A percentile compares a stretch with the other conserved stretches of the same genome.
phyloP scores from a whole-genome alignment of 257 asterid genomes.

The Forsythia suspensa region DNA sequence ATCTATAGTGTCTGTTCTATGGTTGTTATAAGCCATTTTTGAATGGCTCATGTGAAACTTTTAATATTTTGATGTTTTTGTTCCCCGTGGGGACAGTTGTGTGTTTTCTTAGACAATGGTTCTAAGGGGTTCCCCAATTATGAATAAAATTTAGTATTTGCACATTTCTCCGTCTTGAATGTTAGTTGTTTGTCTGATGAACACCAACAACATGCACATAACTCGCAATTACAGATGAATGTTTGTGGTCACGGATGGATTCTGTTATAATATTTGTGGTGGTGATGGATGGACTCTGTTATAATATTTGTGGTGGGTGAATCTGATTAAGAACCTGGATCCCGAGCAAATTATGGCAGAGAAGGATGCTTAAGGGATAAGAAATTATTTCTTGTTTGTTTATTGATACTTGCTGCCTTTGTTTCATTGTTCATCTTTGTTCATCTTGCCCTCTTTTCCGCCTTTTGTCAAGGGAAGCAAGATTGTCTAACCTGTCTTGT shows the following conservation, averaged over 20 bases:
- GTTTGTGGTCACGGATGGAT: not conserved
- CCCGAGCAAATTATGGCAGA: too few species aligned
- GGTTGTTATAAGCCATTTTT: not conserved
- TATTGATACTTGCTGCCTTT: too few species aligned
- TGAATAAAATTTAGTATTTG: too few species aligned
- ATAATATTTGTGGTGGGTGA: not conserved
- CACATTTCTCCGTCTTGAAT: not conserved
- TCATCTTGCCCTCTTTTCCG: too few species aligned
- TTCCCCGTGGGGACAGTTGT: not conserved
- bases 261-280: not conserved
- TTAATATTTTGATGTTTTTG: not conserved
- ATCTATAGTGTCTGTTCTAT: not conserved
- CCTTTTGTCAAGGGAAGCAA: too few species aligned
- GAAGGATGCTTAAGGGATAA: too few species aligned
- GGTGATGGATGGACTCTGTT: not conserved
- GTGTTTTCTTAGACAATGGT: not conserved
- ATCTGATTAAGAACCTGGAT: not conserved
- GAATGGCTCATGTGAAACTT: not conserved
- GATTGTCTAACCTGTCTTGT: too few species aligned
- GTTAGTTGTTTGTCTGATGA: too few species aligned
- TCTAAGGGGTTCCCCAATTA: too few species aligned
- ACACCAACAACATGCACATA: not conserved
- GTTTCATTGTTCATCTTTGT: too few species aligned
- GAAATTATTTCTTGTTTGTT: too few species aligned
- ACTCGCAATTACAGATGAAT: not conserved